Evolutionary conservation across 2,329 filamentous ascomycete species (phyloP), one percentile per base, ranked within the genome.

Genomic region (Acephala macrosclerotiorum): DNA sequence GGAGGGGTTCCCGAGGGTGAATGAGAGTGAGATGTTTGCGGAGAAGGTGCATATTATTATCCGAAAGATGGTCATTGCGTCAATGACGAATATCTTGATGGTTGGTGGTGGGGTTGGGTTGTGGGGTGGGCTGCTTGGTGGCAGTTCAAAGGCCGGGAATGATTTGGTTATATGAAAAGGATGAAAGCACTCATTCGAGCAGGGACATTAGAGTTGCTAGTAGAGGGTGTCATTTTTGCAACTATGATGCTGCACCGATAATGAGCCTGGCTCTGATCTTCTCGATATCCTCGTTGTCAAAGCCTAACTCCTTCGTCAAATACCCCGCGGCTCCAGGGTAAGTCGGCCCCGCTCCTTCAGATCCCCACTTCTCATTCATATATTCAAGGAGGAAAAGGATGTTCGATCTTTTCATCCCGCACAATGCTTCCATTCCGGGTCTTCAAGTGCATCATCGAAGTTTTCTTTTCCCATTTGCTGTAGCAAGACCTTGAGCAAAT

Each of bases 361-460:
- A 82, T 22, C 82, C 83, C 61, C 83, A 82, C 64, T 80, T 72
- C 38, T 77, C 75, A 64, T 80, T 70, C 12, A 86, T 75, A 1
- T 74, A 81, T n/a, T 77, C 75, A 33, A 80, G 71, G 61, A 87
- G 84, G 0, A 79, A 80, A 12, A 78, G 66, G 80, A 84, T 87
- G 69, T 79, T 83, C 14, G 75, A 72, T 18, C 76, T 77, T 36
- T 77, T 79, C 70, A 86, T 71, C 66, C 76, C 82, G 65, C 79
- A 74, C 53, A 86, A 73, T 72, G 85, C 85, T 66, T 77, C 73
- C 70, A 87, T 84, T 1, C 84, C 0, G 84, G 82, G 36, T 79
- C 77, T 2, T 81, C 77, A 0, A 77, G 70, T 18, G 12, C 22
- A 18, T 36, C 40, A 9, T 58, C 33, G 11, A 47, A 29, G 59